Evolutionary conservation across 306 rosid genomes (phyloP).

Genomic region (Corylus heterophylla): DNA sequence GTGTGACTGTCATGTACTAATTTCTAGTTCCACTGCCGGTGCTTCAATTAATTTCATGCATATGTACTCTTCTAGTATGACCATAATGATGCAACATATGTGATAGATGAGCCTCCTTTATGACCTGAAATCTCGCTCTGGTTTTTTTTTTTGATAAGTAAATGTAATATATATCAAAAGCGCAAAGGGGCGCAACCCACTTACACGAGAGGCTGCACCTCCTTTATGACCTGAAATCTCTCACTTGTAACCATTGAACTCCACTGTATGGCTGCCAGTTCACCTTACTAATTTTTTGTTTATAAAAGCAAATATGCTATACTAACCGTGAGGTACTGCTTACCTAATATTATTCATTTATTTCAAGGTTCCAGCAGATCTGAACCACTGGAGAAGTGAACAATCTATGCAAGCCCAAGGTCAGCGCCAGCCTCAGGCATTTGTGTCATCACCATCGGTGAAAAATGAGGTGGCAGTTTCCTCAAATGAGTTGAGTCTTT

Average conservation of each 20-base stretch:
- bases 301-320: not conserved
- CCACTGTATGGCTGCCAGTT: not conserved
- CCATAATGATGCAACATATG: not conserved
- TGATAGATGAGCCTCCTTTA: not conserved
- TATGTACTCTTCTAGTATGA: not conserved
- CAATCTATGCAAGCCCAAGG: constrained; percentile 59
- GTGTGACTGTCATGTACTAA: constrained; percentile 17
- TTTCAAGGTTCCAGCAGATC: constrained; percentile 78
- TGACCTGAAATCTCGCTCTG: not conserved
- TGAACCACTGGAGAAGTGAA: constrained; percentile 48
- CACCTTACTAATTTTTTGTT: not conserved
- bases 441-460: constrained; percentile 46
- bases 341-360: constrained; percentile 47
- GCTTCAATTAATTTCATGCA: not conserved
- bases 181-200: no score
- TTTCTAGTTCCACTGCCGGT: constrained; percentile 26
- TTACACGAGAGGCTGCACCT: not conserved
- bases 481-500: constrained; percentile 58
- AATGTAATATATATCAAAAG: no score
- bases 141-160: no score
- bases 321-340: constrained; percentile 27
- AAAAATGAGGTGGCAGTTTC: constrained; percentile 60
- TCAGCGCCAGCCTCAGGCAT: constrained; percentile 50
- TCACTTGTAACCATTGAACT: no score
- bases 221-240: not conserved